Conservation (phyloP, 2,329 filamentous ascomycete genomes). For the Dactylellina leptospora region DNA sequence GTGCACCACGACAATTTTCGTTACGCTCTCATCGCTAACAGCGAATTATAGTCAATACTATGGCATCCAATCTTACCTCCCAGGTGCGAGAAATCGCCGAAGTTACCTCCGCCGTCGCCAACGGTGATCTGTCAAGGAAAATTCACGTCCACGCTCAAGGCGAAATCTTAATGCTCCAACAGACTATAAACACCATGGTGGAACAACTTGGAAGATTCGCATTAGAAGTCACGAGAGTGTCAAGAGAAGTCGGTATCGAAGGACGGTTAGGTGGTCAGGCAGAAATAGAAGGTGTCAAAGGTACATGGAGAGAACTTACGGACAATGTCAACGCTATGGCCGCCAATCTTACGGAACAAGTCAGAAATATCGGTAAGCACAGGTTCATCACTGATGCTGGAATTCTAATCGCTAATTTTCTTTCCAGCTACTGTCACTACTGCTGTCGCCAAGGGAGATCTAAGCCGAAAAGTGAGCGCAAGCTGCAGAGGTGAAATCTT, state of each 20-base stretch:
- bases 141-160: conserved; percentile 82
- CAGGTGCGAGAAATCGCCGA: conserved; percentile 81
- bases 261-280: conserved; percentile 83
- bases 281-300: conserved; percentile 82
- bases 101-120: conserved; percentile 82
- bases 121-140: conserved; percentile 83
- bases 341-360: conserved; percentile 59
- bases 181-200: conserved; percentile 90
- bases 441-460: conserved; percentile 79
- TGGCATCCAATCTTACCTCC: conserved; percentile 59
- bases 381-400: neutral
- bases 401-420: conserved; percentile 2
- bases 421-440: conserved; percentile 68
- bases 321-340: conserved; percentile 59
- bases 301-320: conserved; percentile 88
- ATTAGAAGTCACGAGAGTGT: conserved; percentile 82
- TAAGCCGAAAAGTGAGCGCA: conserved; percentile 95
- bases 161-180: conserved; percentile 82
- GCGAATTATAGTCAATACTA: conserved; percentile 57
- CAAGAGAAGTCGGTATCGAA: conserved; percentile 83
- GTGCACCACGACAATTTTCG: neutral
- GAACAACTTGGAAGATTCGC: conserved; percentile 84
- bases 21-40: neutral
- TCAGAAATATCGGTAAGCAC: conserved; percentile 58
- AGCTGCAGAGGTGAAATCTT: conserved; percentile 90